Conservation (phyloP, 202 grass and related monocot species). For the Zizania palustris region DNA sequence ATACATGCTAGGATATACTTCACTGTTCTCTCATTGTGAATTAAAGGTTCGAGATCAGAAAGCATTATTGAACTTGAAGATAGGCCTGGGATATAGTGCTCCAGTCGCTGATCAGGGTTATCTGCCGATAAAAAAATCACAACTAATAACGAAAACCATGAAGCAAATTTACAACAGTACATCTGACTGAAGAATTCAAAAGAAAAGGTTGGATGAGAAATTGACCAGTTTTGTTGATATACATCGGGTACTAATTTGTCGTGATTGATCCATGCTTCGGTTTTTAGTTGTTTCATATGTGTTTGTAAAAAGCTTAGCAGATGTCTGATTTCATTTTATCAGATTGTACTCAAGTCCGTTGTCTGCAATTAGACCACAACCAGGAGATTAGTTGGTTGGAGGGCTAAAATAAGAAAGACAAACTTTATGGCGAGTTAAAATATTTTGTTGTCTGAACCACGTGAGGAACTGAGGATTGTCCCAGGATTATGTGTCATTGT, state of each 20-base stretch:
- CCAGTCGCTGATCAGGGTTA: slow-evolving; percentile 43
- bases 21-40: slow-evolving; percentile 39
- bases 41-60: slow-evolving; percentile 46
- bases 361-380: not conserved
- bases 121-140: slow-evolving; percentile 26
- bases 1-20: slow-evolving; percentile 39
- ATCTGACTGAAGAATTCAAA: not conserved
- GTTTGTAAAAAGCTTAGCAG: not conserved
- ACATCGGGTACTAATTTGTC: not conserved
- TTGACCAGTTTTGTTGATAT: not conserved
- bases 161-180: not conserved
- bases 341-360: not conserved
- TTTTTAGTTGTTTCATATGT: not conserved
- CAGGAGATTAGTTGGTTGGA: not conserved
- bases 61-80: slow-evolving; percentile 43
- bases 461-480: not conserved
- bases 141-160: slow-evolving; percentile 11
- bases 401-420: not conserved
- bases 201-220: not conserved
- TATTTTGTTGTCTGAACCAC: not conserved
- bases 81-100: slow-evolving; percentile 29
- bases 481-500: not conserved
- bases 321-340: not conserved
- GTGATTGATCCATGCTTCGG: not conserved
- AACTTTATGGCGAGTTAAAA: not conserved